Percentiles rank a stretch among this genome's conserved stretches.
These are phyloP conservation scores for Mycogone perniciosa DNA, from an alignment of 2,329 filamentous ascomycete genomes.

Conservation along the genomic window DNA sequence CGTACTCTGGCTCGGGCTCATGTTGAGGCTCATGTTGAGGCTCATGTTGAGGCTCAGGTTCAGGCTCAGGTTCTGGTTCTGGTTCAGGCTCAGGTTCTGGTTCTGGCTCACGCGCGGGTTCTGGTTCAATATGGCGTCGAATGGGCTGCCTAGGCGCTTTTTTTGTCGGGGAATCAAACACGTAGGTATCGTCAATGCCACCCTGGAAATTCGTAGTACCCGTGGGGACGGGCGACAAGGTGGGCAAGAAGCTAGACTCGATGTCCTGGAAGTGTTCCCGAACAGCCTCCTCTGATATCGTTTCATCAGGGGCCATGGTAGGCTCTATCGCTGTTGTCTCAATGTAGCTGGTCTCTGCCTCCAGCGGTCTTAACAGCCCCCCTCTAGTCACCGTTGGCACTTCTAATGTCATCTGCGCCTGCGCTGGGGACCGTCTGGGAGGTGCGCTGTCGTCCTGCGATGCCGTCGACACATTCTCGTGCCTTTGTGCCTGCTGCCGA, in stretches of 20 bases:
- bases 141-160: conserved; percentile 20
- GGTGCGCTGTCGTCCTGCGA: conserved; percentile 1
- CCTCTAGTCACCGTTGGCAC: not conserved
- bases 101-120: not conserved
- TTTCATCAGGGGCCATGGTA: conserved; percentile 34
- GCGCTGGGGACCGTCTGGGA: conserved; percentile 5
- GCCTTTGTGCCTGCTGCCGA: conserved; percentile 2
- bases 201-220: conserved; percentile 31
- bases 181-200: conserved; percentile 52
- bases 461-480: conserved; percentile 5
- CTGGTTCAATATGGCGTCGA: not conserved
- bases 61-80: conserved; percentile 5
- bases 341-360: conserved; percentile 35
- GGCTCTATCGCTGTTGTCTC: conserved; percentile 34
- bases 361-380: conserved; percentile 1
- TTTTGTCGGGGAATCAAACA: conserved; percentile 45
- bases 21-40: conserved; percentile 15
- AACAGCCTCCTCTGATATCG: conserved; percentile 47
- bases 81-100: conserved; percentile 1
- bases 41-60: conserved; percentile 4
- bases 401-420: not conserved
- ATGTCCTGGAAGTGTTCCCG: conserved; percentile 55
- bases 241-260: conserved; percentile 59
- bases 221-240: conserved; percentile 49
- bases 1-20: conserved; percentile 12